A percentile compares a stretch with the other conserved stretches of the same genome.
Conservation (phyloP, 768 basidiomycete genomes). For the Phaeotremella skinneri region DNA sequence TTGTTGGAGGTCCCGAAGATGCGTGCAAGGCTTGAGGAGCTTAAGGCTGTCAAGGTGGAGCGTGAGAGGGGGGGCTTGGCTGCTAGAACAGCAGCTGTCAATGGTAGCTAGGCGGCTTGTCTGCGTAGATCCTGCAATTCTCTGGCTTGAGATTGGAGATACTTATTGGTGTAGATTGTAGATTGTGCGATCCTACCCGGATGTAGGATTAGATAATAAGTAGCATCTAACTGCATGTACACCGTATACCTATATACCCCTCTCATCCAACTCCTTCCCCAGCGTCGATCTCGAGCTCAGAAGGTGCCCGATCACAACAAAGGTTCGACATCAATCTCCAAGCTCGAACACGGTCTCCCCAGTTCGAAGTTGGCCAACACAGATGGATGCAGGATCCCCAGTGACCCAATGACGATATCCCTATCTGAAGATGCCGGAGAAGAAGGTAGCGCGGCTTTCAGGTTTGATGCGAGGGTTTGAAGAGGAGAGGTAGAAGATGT, state of each 20-base stretch:
- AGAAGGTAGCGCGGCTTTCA: slow-evolving; percentile 55
- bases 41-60: slow-evolving; percentile 55
- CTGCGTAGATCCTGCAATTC: too few species aligned
- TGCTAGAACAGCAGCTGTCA: neutral
- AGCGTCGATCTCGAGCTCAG: too few species aligned
- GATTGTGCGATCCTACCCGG: too few species aligned
- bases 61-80: slow-evolving; percentile 19
- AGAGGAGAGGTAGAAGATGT: slow-evolving; percentile 38
- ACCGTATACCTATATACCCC: too few species aligned
- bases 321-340: slow-evolving; percentile 94
- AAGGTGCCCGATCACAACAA: slow-evolving; percentile 81
- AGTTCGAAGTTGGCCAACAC: slow-evolving; percentile 94
- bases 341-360: slow-evolving; percentile 84
- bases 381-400: slow-evolving; percentile 89
- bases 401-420: slow-evolving; percentile 77
- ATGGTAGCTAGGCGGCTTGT: too few species aligned
- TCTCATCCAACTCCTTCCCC: too few species aligned
- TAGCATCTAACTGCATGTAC: too few species aligned
- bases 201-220: too few species aligned
- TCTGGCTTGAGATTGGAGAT: too few species aligned
- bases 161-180: too few species aligned
- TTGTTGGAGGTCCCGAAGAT: slow-evolving; percentile 87
- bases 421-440: slow-evolving; percentile 42
- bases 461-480: slow-evolving; percentile 53
- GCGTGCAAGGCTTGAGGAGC: slow-evolving; percentile 68